Base-by-base conservation (phyloP, 805 yeast species). In the Ogataea nonfermentans region DNA sequence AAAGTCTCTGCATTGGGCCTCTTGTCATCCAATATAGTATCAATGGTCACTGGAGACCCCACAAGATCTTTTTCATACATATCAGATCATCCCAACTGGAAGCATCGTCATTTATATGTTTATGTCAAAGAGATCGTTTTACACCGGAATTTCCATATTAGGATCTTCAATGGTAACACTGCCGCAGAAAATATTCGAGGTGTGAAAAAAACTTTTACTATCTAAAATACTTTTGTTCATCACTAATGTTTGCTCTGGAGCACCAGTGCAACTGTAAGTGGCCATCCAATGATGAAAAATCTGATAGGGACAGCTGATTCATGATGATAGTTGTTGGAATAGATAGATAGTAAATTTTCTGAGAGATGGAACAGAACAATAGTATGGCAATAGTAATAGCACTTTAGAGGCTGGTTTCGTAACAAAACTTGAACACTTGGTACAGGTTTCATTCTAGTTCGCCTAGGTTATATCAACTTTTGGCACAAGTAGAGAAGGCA, bases 251-350 rank as follows among this genome's bases (percentile, higher is more conserved):
- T 24, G 20, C 14, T n/a, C 24, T 14, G 28, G 35, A 32, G 35
- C 12, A 14, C 35, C 28, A 23, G 14, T 14, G 15, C 13, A 15
- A 11, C 10, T 20, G 20, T 32, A 11, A 32, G 35, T 27, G 15
- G n/a, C 32, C 36, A 27, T 37, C 41, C 12, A 14, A 14, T 40
- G 44, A 40, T 40, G 44, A 40, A 40, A 34, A 32, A 27, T 20
- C 30, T 31, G 44, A 40, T 40, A 40, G 44, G 44, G 44, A 39
- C 42, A 39, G 33, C 42, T 39, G 42, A 39, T 24, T 24, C 6
- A 29, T 39, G 42, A 39, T 39, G 42, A 39, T 28, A 39, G 42
- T 39, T 39, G 37, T 39, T 24, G 37, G 34, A 32, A 39, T 37
- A 39, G 42, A 39, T 39, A 39, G 42, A 39, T 39, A 39, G 37